These are phyloP conservation scores for Triticum turgidum DNA, from an alignment of 176 grass and related monocot species.

Conservation along the genomic window DNA sequence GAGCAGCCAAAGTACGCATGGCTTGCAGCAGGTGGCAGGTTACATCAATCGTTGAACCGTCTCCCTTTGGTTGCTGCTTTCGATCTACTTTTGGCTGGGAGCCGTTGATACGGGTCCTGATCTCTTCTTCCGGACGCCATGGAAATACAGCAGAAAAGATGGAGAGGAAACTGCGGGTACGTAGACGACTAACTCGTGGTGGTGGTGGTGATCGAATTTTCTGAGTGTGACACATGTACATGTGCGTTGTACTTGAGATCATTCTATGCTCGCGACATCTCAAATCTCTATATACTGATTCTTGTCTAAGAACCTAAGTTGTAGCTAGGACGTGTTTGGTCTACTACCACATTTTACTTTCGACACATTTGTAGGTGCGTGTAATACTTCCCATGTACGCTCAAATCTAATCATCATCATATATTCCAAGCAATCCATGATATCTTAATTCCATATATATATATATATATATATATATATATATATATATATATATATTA, in stretches of 20 bases:
- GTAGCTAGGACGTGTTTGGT: constrained; percentile 9
- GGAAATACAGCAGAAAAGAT: not conserved
- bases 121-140: constrained; percentile 13
- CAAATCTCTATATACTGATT: constrained; percentile 6
- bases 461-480: too few species aligned
- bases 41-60: constrained; percentile 36
- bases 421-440: not conserved
- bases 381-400: constrained; percentile 18
- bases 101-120: not conserved
- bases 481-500: too few species aligned
- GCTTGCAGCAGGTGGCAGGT: not conserved
- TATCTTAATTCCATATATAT: not conserved
- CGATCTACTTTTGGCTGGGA: not conserved
- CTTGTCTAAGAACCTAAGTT: constrained; percentile 20
- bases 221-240: not conserved
- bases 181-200: not conserved
- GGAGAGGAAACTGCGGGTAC: not conserved
- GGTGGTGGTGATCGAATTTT: not conserved
- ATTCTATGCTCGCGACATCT: not conserved
- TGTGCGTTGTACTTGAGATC: not conserved
- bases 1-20: not conserved
- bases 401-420: constrained; percentile 1
- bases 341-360: constrained; percentile 1
- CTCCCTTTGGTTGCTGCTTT: constrained; percentile 12
- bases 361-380: constrained; percentile 3